Evolutionary conservation across 345 rosid species (phyloP).

Genomic region (Jatropha curcas): DNA sequence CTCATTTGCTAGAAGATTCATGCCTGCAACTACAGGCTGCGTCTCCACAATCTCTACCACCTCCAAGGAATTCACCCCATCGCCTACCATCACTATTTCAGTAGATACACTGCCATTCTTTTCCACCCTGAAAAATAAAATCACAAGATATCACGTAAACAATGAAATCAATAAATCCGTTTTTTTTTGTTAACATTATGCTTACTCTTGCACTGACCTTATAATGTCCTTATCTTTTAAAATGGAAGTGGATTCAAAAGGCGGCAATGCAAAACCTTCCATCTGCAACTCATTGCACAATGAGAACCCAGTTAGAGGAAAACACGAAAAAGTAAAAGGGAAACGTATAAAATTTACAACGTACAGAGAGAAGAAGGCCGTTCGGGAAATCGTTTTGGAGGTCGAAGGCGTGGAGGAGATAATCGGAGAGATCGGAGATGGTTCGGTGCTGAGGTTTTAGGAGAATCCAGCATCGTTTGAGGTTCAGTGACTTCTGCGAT

Average conservation of each 20-base stretch:
- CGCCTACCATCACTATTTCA: constrained; percentile 31
- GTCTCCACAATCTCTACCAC: constrained; percentile 43
- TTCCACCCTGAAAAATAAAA: constrained; percentile 49
- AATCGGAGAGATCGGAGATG: constrained; percentile 64
- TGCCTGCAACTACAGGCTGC: constrained; percentile 28
- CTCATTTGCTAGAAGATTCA: constrained; percentile 61
- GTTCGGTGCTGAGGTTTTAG: constrained; percentile 66
- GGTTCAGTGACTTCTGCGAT: constrained; percentile 56
- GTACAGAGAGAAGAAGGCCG: constrained; percentile 76
- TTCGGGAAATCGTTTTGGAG: constrained; percentile 64
- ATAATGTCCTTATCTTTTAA: constrained; percentile 78
- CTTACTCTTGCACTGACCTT: constrained; percentile 43
- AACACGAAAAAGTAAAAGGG: background rate
- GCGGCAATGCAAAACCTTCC: constrained; percentile 88
- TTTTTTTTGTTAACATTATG: background rate
- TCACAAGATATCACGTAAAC: background rate
- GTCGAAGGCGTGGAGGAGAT: constrained; percentile 52
- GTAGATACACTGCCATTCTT: constrained; percentile 41
- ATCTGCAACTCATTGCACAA: constrained; percentile 51
- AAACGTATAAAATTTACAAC: background rate
- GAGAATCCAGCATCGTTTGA: constrained; percentile 76
- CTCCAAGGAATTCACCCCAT: constrained; percentile 34
- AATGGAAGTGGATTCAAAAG: constrained; percentile 71
- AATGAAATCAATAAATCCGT: background rate
- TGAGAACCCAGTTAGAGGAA: background rate